These are phyloP conservation scores for Colletotrichum aenigma DNA, from an alignment of 2,329 filamentous ascomycete species.

Conservation along the genomic window DNA sequence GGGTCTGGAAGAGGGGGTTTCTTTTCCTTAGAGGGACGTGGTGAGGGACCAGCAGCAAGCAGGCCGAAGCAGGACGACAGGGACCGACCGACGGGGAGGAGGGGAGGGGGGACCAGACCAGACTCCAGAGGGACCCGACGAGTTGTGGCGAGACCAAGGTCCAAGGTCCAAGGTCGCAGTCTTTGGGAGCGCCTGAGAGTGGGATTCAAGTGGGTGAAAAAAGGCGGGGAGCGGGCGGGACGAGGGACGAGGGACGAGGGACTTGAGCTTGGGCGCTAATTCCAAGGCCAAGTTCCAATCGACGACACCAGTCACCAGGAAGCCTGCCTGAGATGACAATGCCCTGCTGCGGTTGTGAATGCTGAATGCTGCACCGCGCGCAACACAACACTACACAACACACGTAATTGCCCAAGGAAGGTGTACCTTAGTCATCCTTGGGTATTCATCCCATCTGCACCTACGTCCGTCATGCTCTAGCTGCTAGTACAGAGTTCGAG, in stretches of 20 bases:
- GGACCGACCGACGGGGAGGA: not conserved
- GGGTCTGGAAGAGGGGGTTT: not conserved
- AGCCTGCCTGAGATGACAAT: not conserved
- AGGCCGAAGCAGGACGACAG: not conserved
- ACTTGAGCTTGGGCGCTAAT: conserved; percentile 18
- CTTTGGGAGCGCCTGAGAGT: conserved; percentile 6
- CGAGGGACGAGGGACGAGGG: not conserved
- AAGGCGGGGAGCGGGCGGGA: conserved; percentile 13
- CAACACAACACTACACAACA: not conserved
- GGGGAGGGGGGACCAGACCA: not conserved
- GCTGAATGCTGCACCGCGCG: not conserved
- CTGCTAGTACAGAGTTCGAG: not conserved
- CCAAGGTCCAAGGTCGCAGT: not conserved
- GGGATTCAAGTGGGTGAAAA: conserved; percentile 13
- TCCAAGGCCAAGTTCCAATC: conserved; percentile 13
- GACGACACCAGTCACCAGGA: not conserved
- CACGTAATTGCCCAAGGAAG: not conserved
- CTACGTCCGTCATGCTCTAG: not conserved
- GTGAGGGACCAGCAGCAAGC: not conserved
- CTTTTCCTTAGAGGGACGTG: not conserved
- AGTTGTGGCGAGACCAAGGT: conserved; percentile 2
- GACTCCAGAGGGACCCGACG: not conserved
- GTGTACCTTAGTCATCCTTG: not conserved
- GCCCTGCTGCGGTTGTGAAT: not conserved
- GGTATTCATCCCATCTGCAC: not conserved